Evolutionary conservation across 768 basidiomycete genomes (phyloP), one percentile per base, ranked within the genome.

Genomic region (Amylocystis lapponica): DNA sequence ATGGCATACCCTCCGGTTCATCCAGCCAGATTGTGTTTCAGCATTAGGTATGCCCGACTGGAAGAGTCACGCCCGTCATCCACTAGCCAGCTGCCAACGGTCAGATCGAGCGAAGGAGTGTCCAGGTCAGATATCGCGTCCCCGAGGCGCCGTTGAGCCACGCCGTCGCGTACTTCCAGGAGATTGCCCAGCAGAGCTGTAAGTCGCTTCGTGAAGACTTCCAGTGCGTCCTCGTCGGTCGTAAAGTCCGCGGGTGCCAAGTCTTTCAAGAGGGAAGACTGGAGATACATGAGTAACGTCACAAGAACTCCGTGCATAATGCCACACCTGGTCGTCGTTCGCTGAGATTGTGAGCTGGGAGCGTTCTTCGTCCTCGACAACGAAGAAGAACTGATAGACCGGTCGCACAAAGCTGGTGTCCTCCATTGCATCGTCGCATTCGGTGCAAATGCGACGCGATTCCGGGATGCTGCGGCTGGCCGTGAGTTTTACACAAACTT

Each of bases 391-490:
- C 37, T 71, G 59, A 43, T 72, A 84, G 36, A 65, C 59, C 43
- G 70, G 71, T 27, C 63, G 66, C 36, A 72, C 68, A 20, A 45
- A 35, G 5, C 39, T 48, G 17, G 39, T 39, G 46, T 71, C 73
- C 27, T 76, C 70, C 52, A 70, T 67, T 53, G 44, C 56, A 30
- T 82, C 77, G 38, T 66, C 63, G 54, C 84, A 86, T 11, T 57
- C 55, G 5, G 68, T 55, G 51, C 83, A 86, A 10, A 49, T 43
- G 16, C 47, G 63, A 25, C 64, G 66, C 3, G 50, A 62, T 19
- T 55, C 52, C 0, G 71, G 68, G 19, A 81, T 62, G 26, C 83
- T 85, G 40, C 13, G 2, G 30, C 5, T 10, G 25, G 13, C 27
- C 27, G n/a, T 6, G 13, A 36, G 20, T 25, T 16, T 32, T 21